Conservation (phyloP, 225 moss, liverwort and hornwort genomes). For the Rhytidiadelphus loreus region DNA sequence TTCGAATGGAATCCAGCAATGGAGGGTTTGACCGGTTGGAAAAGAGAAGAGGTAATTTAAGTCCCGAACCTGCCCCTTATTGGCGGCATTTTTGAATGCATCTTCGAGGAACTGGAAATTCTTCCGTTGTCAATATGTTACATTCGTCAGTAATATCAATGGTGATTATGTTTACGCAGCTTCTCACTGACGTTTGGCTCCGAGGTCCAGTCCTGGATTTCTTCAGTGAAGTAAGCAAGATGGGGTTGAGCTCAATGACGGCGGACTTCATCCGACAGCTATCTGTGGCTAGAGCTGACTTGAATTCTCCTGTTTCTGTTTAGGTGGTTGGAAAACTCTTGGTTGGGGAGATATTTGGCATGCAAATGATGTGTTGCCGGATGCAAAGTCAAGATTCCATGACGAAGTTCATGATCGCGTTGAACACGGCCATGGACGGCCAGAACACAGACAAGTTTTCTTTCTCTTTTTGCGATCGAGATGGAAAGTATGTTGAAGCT, state of each 20-base stretch:
- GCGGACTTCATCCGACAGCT: neutral
- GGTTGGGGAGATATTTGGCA: conserved; percentile 38
- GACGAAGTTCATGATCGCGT: conserved; percentile 45
- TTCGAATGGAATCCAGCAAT: conserved; percentile 51
- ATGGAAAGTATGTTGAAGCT: conserved; percentile 38
- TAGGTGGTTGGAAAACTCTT: conserved; percentile 36
- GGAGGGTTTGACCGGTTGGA: conserved; percentile 40
- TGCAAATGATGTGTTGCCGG: conserved; percentile 44
- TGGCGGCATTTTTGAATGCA: neutral
- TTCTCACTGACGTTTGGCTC: neutral
- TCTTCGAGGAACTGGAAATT: neutral
- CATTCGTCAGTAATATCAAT: neutral
- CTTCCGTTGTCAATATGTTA: neutral
- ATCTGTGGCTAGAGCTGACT: neutral
- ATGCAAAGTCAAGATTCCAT: conserved; percentile 35
- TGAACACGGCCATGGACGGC: conserved; percentile 41
- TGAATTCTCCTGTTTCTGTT: neutral
- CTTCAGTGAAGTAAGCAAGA: neutral
- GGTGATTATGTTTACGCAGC: neutral
- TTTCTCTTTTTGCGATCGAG: conserved; percentile 29
- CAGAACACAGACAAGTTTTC: conserved; percentile 32
- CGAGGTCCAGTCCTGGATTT: neutral
- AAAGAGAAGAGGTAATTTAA: conserved; percentile 20
- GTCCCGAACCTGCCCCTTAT: neutral
- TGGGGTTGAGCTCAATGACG: neutral